Percentiles rank a stretch among this genome's conserved stretches.
Evolutionary conservation across 768 basidiomycete species (phyloP).

Genomic region (Leucocoprinus birnbaumii): DNA sequence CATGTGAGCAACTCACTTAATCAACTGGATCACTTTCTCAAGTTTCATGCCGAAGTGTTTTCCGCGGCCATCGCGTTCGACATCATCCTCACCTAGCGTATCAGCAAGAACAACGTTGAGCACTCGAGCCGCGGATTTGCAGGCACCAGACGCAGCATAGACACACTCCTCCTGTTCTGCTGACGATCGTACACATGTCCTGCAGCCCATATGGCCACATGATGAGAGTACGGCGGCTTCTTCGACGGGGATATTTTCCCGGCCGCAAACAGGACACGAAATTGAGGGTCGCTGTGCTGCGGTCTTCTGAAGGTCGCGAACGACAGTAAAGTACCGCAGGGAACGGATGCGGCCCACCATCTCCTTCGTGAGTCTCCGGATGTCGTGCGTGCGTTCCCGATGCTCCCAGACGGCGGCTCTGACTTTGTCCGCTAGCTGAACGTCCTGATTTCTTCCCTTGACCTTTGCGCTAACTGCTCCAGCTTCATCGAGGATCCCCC

Average conservation of each 20-base stretch:
- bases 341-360: conserved; percentile 88
- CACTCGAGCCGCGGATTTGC: conserved; percentile 75
- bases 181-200: conserved; percentile 64
- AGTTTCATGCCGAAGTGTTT: conserved; percentile 83
- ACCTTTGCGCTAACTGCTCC: conserved; percentile 44
- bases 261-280: conserved; percentile 60
- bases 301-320: conserved; percentile 84
- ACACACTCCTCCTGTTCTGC: conserved; percentile 84
- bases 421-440: conserved; percentile 47
- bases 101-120: conserved; percentile 83
- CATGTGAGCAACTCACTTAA: conserved; percentile 50
- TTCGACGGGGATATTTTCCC: conserved; percentile 50
- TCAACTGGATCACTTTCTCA: conserved; percentile 70
- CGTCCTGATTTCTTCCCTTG: conserved; percentile 53
- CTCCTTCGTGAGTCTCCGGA: conserved; percentile 83
- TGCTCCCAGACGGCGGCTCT: conserved; percentile 76
- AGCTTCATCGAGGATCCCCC: conserved; percentile 59
- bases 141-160: conserved; percentile 62
- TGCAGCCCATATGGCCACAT: conserved; percentile 88
- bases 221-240: conserved; percentile 87
- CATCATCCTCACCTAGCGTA: conserved; percentile 78
- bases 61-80: conserved; percentile 64
- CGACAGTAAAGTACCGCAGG: conserved; percentile 87
- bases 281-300: conserved; percentile 55
- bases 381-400: conserved; percentile 84